These are phyloP conservation scores for Aplosporella prunicola DNA, from an alignment of 2,329 filamentous ascomycete genomes.

Conservation along the genomic window DNA sequence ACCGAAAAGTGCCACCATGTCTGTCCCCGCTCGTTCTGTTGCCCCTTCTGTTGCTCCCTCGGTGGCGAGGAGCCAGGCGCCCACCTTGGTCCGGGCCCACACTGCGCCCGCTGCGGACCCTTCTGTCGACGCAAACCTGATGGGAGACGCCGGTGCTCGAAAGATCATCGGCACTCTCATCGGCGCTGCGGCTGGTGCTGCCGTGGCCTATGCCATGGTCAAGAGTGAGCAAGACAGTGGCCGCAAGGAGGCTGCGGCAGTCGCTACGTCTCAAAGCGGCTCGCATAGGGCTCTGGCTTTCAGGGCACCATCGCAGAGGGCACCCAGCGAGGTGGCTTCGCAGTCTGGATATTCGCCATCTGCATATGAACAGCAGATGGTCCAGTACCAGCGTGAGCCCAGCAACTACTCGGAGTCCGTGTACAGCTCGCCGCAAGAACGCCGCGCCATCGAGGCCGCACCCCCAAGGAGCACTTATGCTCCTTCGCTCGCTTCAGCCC, in stretches of 20 bases:
- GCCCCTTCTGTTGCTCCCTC: conserved; percentile 18
- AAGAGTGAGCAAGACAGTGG: conserved; percentile 46
- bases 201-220: conserved; percentile 65
- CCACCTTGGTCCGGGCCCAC: conserved; percentile 22
- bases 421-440: conserved; percentile 17
- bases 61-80: conserved; percentile 14
- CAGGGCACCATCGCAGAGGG: conserved; percentile 1
- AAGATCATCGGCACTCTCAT: conserved; percentile 66
- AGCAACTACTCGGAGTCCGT: conserved; percentile 16
- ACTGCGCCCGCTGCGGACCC: conserved; percentile 23
- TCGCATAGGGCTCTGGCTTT: conserved; percentile 3
- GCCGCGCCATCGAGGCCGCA: conserved; percentile 31
- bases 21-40: conserved; percentile 14
- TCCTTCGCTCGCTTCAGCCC: conserved; percentile 9
- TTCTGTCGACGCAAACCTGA: conserved; percentile 23
- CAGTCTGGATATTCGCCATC: conserved; percentile 7
- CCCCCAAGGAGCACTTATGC: conserved; percentile 22
- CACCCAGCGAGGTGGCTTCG: conserved; percentile 3
- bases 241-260: conserved; percentile 29
- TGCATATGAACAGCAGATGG: conserved; percentile 10
- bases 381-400: conserved; percentile 10
- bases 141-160: conserved; percentile 45
- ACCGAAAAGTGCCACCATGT: conserved; percentile 6
- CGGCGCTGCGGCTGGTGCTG: conserved; percentile 68
- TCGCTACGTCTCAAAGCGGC: background rate